phyloP scores from a whole-genome alignment of 257 asterid species.

The Paraleonurus japonicus region DNA sequence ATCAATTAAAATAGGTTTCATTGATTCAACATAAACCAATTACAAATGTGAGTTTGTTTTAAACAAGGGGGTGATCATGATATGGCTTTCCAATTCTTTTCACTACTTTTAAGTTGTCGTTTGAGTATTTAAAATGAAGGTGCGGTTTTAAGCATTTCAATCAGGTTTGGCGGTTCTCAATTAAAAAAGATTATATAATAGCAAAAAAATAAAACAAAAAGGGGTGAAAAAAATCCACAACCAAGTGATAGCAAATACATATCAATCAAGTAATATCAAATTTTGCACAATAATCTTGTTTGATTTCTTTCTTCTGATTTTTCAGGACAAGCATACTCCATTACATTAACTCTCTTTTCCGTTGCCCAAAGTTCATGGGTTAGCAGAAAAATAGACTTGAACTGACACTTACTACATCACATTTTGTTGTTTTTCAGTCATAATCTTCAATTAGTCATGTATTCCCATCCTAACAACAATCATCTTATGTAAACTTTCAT shows the following conservation, averaged over 20 bases:
- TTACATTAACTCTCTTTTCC: background rate
- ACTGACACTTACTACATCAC: background rate
- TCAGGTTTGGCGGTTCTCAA: background rate
- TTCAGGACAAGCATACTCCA: background rate
- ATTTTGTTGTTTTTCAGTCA: background rate
- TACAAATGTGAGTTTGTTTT: background rate
- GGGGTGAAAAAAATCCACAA: background rate
- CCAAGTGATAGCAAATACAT: background rate
- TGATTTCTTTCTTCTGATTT: background rate
- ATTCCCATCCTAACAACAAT: background rate
- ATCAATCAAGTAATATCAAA: background rate
- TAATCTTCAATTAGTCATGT: background rate
- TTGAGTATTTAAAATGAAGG: background rate
- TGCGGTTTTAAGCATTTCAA: background rate
- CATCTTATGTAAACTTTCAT: background rate
- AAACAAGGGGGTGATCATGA: background rate
- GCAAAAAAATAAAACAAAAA: background rate
- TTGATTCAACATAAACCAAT: slow-evolving; percentile 9
- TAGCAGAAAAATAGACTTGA: background rate
- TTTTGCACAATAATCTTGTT: background rate
- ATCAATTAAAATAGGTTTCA: background rate
- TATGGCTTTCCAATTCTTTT: background rate
- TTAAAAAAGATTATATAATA: background rate
- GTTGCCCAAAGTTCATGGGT: background rate
- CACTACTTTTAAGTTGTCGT: background rate